A percentile compares a stretch with the other conserved stretches of the same genome.
phyloP scores from a whole-genome alignment of 441 rosid species.

The Macaranga tanarius region DNA sequence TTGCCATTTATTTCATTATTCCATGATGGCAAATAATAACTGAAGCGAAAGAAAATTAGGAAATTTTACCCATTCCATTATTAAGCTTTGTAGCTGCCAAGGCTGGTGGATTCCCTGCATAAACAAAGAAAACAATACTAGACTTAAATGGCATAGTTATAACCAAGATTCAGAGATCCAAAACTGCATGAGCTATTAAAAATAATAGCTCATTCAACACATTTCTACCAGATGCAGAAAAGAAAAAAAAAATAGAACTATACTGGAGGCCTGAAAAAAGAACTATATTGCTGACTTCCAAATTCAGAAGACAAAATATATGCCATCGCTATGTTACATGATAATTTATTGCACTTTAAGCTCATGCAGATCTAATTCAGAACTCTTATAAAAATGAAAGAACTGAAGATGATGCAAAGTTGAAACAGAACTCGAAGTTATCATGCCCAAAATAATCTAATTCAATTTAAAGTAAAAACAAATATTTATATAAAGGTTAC shows the following conservation, averaged over 20 bases:
- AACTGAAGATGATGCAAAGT: no score
- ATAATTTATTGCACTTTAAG: not conserved
- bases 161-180: conserved; percentile 2
- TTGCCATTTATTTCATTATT: not conserved
- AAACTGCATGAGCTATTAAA: not conserved
- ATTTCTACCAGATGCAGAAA: not conserved
- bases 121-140: conserved; percentile 1
- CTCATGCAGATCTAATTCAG: not conserved
- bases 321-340: not conserved
- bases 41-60: not conserved
- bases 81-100: conserved; percentile 12
- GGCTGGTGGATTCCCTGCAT: conserved; percentile 19
- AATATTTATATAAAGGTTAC: no score
- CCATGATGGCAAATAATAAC: conserved; percentile 2
- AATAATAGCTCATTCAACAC: not conserved
- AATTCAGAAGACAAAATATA: not conserved
- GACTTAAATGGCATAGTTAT: not conserved
- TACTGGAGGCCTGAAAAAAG: not conserved
- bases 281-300: not conserved
- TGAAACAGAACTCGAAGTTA: no score
- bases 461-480: no score
- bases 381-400: no score
- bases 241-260: not conserved
- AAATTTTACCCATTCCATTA: conserved; percentile 20
- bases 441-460: no score